Base-by-base conservation (phyloP, 2,329 filamentous ascomycete genomes). In the Penicillium brasilianum region DNA sequence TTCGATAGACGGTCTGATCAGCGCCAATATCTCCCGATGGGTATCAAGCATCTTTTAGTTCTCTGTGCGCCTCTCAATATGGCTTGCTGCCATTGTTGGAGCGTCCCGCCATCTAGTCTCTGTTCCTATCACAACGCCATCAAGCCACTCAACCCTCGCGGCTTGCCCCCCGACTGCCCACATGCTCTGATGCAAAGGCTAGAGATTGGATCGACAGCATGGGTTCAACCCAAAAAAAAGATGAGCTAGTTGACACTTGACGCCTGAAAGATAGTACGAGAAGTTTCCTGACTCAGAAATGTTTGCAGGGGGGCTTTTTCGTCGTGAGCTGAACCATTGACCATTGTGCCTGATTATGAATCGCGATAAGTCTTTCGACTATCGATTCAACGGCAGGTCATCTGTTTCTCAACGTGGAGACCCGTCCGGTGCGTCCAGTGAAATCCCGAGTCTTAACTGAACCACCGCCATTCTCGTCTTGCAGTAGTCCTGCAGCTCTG, bases 161-260 rank as follows among this genome's bases (percentile, higher is more conserved):
- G 2, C 7, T 20, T 53, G 44, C 39, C 25, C 50, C 54, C 52
- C 36, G 37, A 14, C 48, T 25, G 41, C 20, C 10, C 53, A 11
- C 14, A 8, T 1, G 14, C 18, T 22, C 3, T 28, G 2, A 46
- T n/a, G 43, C 43, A 46, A 34, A 55, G 18, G 18, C 41, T 34
- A 54, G 11, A 36, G 37, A n/a, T 10, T 43, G 34, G 59, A 57
- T 59, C 55, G 44, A 64, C 62, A n/a, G 43, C 55, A 62, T 59
- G 41, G 53, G 50, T 59, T 10, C 18, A 60, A 43, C 30, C 16
- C 52, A 60, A 28, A 28, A 6, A 28, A 28, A 28, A 28, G 6
- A 6, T 3, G 6, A 28, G 6, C 25, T 28, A 6, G 25, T 46
- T 20, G 44, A 25, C 10, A 43, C 46, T 55, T 52, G 37, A 50